Base-by-base conservation (phyloP, 2,329 filamentous ascomycete species). In the Geosmithia morbida region DNA sequence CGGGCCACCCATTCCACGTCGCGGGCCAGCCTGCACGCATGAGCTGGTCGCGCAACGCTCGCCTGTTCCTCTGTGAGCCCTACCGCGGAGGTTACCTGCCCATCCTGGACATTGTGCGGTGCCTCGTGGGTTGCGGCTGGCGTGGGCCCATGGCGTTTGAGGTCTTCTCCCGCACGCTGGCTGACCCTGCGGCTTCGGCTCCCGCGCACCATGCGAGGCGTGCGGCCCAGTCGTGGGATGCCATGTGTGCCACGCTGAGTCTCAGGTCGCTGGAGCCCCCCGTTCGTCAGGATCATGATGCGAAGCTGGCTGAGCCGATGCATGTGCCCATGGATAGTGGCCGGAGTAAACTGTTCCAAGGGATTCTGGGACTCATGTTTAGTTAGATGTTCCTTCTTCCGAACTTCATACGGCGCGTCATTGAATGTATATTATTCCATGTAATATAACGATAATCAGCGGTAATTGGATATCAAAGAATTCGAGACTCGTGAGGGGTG, bases 1-100 rank as follows among this genome's bases (percentile, higher is more conserved):
- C 51, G 3, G 50, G 16, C 2, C 51, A 56, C 16, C 45, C 52
- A 1, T 56, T 56, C 44, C 55, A 55, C 43, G 48, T 43, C 7
- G 49, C 47, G 2, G 30, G 37, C 14, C 41, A 44, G 16, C 48
- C 45, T 13, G 20, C 48, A 18, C 39, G 48, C 11, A 49, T 49
- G 48, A 41, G 33, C 42, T 49, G 48, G 48, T 49, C 48, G 20
- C 40, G 45, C 8, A 49, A 49, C 17, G 44, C 44, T 7, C 37
- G 47, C 14, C 37, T 49, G 43, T 44, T 44, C 16, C 18, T 16
- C 18, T 44, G 7, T 14, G 26, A 44, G n/a, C 19, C 43, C n/a
- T n/a, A 44, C 20, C 19, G 16, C n/a, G 43, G 43, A 2, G 26
- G 16, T 14, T 26, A 44, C 43, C 20, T 44, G 19, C 26, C 43